Conservation (phyloP, 1,139 yeast genomes). For the Suhomyces coccinellae region DNA sequence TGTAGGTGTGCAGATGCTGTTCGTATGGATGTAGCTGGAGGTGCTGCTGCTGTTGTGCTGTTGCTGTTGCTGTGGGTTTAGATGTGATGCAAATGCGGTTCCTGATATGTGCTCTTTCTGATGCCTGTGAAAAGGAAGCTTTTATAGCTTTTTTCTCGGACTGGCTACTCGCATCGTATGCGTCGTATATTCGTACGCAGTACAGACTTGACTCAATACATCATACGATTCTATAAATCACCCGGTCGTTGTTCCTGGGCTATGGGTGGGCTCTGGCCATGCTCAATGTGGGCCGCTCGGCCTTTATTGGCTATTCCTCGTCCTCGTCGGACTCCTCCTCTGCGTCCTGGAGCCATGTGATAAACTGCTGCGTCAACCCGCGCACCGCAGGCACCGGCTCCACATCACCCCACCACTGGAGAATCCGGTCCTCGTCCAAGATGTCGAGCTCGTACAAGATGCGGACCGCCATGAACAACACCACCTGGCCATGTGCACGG, state of each 20-base stretch:
- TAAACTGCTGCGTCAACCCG: slow-evolving; percentile 64
- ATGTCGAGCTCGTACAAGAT: slow-evolving; percentile 78
- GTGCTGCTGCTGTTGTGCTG: too few relatives aligned
- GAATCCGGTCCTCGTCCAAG: slow-evolving; percentile 75
- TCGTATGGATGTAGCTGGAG: too few relatives aligned
- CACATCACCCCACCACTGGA: slow-evolving; percentile 73
- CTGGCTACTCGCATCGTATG: not conserved
- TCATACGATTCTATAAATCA: slow-evolving; percentile 13
- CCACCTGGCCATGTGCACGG: slow-evolving; percentile 42
- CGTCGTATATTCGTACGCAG: slow-evolving; percentile 11
- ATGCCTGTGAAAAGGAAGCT: too few relatives aligned
- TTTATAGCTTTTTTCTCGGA: not conserved
- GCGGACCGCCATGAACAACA: slow-evolving; percentile 64
- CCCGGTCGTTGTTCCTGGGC: not conserved
- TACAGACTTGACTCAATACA: not conserved
- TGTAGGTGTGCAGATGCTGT: too few relatives aligned
- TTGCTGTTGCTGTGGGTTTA: too few relatives aligned
- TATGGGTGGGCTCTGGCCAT: too few relatives aligned
- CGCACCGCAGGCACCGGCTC: slow-evolving; percentile 50
- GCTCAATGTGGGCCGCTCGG: too few relatives aligned
- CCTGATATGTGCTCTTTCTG: too few relatives aligned
- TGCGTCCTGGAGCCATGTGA: slow-evolving; percentile 85
- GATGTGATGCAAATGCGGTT: too few relatives aligned
- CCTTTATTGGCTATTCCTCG: slow-evolving; percentile 8
- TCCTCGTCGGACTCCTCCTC: slow-evolving; percentile 67